Evolutionary conservation across 305 asterid species (phyloP), one percentile per base, ranked within the genome.

Genomic region (Fraxinus baroniana): DNA sequence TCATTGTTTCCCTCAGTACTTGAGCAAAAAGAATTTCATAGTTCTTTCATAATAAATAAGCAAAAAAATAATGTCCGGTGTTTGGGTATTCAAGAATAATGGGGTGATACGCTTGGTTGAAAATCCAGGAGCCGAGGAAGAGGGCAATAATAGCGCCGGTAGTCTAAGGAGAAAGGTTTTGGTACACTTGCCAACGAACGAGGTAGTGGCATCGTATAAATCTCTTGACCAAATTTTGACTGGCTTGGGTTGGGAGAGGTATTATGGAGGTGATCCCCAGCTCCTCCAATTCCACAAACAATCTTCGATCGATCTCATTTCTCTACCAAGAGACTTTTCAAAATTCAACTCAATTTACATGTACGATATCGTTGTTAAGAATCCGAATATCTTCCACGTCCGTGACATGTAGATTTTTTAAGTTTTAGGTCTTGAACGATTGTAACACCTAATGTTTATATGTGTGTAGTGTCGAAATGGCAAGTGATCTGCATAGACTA

Each of bases 351-450:
- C 98, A 74, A 60, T 94, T 46, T 86, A 94, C 84, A 93, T 94
- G 98, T 93, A 94, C 83, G 98, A 94, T 82, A 90, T 94, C 80
- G 98, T 93, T 22, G 91, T 93, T 79, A 94, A 94, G 86, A 94
- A 91, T 46, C 98, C 98, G 3, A 94, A 91, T 36, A 49, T 93
- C 82, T 94, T 94, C 81, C 97, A 93, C 37, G 98, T 94, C 33
- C 89, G 93, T 1, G 98, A 94, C 83, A 81, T 86, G n/a, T 62
- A n/a, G 12, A 46, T 46, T 46, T 46, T 5, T 18, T 46, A 3
- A 46, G 18, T 46, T 13, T 18, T 46, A 46, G 57, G 57, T 46
- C 57, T 46, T 46, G 57, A 46, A 46, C 18, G 7, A 46, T 46
- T 46, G 57, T 46, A 46, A 46, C 18, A 13, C 1, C 13, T 13